phyloP scores from a whole-genome alignment of 306 rosid species.

The Quercus variabilis region DNA sequence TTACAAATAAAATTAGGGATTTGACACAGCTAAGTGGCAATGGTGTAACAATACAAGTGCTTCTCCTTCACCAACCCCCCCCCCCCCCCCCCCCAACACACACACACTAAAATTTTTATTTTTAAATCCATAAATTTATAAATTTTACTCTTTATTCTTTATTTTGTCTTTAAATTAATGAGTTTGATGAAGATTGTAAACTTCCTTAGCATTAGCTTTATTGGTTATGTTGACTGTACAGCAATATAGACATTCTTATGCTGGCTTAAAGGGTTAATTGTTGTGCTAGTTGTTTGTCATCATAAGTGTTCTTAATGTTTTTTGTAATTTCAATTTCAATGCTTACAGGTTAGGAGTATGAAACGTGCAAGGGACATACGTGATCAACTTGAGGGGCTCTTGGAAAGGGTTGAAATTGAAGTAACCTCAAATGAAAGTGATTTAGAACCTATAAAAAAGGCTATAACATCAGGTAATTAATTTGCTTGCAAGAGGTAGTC shows the following conservation, averaged over 20 bases:
- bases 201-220: background rate
- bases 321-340: conserved; percentile 12
- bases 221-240: background rate
- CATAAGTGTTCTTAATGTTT: conserved; percentile 1
- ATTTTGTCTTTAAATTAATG: background rate
- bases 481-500: background rate
- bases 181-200: background rate
- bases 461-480: conserved; percentile 78
- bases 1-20: background rate
- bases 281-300: conserved; percentile 5
- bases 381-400: conserved; percentile 89
- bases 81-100: too few species aligned
- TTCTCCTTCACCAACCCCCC: background rate
- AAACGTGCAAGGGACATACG: conserved; percentile 93
- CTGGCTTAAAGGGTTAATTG: background rate
- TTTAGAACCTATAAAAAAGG: conserved; percentile 73
- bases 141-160: background rate
- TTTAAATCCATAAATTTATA: background rate
- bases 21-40: too few species aligned
- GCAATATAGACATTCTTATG: background rate
- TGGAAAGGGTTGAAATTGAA: conserved; percentile 95
- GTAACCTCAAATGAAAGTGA: conserved; percentile 54
- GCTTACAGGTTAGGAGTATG: conserved; percentile 85
- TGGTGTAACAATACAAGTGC: background rate
- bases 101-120: too few species aligned